Evolutionary conservation across 1,139 yeast species (phyloP), one percentile per base, ranked within the genome.

Genomic region (Geotrichum fermentans): DNA sequence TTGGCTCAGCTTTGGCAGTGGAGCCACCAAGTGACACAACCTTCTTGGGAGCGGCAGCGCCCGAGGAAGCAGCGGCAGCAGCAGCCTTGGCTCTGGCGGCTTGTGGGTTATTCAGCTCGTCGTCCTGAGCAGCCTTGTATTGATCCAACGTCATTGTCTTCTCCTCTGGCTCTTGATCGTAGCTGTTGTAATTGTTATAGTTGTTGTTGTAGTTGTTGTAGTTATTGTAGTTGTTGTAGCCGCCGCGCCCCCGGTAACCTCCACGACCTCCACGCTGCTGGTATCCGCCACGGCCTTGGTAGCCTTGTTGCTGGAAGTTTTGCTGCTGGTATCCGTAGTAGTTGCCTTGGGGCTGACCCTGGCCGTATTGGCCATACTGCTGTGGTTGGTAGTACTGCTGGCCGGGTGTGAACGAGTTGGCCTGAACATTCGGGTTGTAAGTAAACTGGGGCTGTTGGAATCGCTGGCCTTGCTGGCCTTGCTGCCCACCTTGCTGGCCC

Each of bases 111-210:
- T 57, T 55, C 51, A 66, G 63, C 24, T 47, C 50, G 51, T 64
- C 57, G 32, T 65, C 72, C 53, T 82, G 79, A 67, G 82, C 83
- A 65, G 83, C 83, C 68, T 87, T 86, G 71, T 82, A 88, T 63
- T 89, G 96, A 51, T 89, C 95, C 61, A 89, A 75, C 35, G 95
- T 80, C 89, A 87, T 82, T 47, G 92, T 94, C 35, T 58, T 61
- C n/a, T 58, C 56, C 55, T 59, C 60, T 42, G 55, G 60, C 43
- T 56, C 55, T 51, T 60, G 55, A 55, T 61, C 20, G 35, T 17
- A n/a, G 40, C 29, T 34, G 35, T 35, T 34, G 40, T 34, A 26
- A 40, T 34, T 14, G 24, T 34, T 28, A 40, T 42, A 17, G 40
- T 36, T 14, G 32, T 14, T 22, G 16, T 30, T 36, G 32, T 47